A percentile compares a stretch with the other conserved stretches of the same genome.
Conservation (phyloP, 306 rosid genomes). For the Quercus aquifolioides region DNA sequence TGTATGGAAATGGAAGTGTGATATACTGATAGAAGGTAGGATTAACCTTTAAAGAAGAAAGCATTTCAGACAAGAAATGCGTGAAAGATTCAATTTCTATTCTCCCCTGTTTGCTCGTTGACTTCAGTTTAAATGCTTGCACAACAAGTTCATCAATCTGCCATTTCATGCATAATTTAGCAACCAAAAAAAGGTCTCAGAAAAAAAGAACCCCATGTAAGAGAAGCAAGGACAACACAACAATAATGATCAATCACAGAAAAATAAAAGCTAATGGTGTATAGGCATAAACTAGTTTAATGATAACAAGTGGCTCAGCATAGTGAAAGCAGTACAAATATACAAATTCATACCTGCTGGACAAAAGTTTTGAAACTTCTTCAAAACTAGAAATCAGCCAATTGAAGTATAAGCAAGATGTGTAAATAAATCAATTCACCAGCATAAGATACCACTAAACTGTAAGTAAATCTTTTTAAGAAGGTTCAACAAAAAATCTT, state of each 20-base stretch:
- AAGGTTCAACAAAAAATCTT: background rate
- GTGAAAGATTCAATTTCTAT: conserved; percentile 61
- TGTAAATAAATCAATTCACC: background rate
- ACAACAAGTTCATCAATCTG: conserved; percentile 85
- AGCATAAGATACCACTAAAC: too few species aligned
- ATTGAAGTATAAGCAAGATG: background rate
- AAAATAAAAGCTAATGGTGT: background rate
- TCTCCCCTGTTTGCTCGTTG: conserved; percentile 36
- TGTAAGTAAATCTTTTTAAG: background rate
- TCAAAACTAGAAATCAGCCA: background rate
- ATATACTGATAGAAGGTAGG: background rate
- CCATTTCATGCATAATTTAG: conserved; percentile 15
- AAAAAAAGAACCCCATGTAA: background rate
- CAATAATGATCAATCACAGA: background rate
- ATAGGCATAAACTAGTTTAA: background rate
- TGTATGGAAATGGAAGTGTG: conserved; percentile 1
- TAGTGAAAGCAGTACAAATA: background rate
- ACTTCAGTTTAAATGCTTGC: conserved; percentile 51
- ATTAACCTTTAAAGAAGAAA: conserved; percentile 74
- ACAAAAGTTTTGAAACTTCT: background rate
- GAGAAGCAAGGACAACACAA: background rate
- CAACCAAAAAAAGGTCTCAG: background rate
- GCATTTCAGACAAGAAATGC: conserved; percentile 51
- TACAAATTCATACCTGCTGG: background rate
- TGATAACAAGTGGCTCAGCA: background rate